Base-by-base conservation (phyloP, 2,329 filamentous ascomycete species). In the Epichloe gansuensis region DNA sequence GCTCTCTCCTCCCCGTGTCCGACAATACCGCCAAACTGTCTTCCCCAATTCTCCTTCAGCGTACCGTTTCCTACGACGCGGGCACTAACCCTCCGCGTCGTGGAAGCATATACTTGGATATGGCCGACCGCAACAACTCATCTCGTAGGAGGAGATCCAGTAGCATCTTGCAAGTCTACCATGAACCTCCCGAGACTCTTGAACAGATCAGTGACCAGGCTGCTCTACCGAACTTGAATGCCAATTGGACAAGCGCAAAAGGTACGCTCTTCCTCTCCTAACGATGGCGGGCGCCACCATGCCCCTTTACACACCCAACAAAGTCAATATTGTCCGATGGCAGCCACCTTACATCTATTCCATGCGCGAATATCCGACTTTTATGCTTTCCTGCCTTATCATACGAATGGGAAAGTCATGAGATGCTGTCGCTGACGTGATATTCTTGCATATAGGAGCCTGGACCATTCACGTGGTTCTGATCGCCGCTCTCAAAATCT, bases 231-330 rank as follows among this genome's bases (percentile, higher is more conserved):
- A 98, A 98, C 65, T 73, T 96, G 65, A 98, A 98, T 71, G 89
- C 93, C 60, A 88, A 96, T 73, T 98, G 93, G 93, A 94, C 96
- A 60, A 97, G 97, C 71, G 88, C 90, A 64, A 98, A 98, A 82
- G 93, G 93, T 97, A 74, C 72, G 80, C 68, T 50, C 36, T 44
- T 57, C 43, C 21, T 42, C 42, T 17, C 31, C 21, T 31, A 8
- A 23, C 23, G 43, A 15, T 47, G 46, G 41, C 36, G 9, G 45
- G 44, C 48, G 36, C 35, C 53, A 56, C 45, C 25, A 4, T 50
- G 21, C 44, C 45, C 46, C 40, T 47, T 44, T 21, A 21, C 3
- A 35, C 12, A 7, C 23, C 39, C 38, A 43, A 39, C n/a, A 40
- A 38, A 36, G 49, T 36, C 34, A 39, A 45, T 38, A 7, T 50